Evolutionary conservation across 1,139 yeast species (phyloP).

Genomic region (Scheffersomyces segobiensis): DNA sequence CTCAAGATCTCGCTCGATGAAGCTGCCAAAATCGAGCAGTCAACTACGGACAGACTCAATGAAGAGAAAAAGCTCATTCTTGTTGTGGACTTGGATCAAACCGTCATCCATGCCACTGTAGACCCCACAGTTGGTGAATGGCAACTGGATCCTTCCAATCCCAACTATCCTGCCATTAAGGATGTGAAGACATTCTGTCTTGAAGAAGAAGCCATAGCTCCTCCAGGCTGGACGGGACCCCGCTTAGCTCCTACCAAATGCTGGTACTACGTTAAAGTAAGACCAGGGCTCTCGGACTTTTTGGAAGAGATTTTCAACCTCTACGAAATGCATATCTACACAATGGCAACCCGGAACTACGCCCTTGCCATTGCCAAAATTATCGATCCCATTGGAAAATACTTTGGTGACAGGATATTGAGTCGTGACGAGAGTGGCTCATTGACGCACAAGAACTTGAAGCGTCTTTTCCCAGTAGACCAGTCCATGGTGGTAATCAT

Average conservation of each 20-base stretch:
- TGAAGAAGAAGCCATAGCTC: slow-evolving; percentile 70
- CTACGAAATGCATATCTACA: slow-evolving; percentile 91
- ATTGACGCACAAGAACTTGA: slow-evolving; percentile 82
- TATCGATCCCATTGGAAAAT: slow-evolving; percentile 84
- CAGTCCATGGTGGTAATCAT: slow-evolving; percentile 95
- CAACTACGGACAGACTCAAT: slow-evolving; percentile 61
- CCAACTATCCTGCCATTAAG: slow-evolving; percentile 80
- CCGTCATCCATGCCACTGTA: slow-evolving; percentile 96
- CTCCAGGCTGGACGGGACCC: slow-evolving; percentile 60
- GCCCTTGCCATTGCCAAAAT: slow-evolving; percentile 88
- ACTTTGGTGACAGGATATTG: slow-evolving; percentile 87
- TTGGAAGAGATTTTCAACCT: slow-evolving; percentile 59
- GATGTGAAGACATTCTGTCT: slow-evolving; percentile 78
- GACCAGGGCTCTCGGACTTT: slow-evolving; percentile 84
- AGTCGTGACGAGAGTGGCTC: slow-evolving; percentile 96
- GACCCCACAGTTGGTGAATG: slow-evolving; percentile 97
- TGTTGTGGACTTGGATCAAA: slow-evolving; percentile 96
- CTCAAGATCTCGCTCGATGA: slow-evolving; percentile 81
- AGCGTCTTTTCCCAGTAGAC: slow-evolving; percentile 90
- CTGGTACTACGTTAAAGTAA: slow-evolving; percentile 88
- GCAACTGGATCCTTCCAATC: slow-evolving; percentile 84
- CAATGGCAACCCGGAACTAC: slow-evolving; percentile 98
- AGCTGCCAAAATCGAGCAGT: slow-evolving; percentile 79
- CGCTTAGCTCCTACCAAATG: slow-evolving; percentile 59
- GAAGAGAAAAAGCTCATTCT: slow-evolving; percentile 71